Conservation (phyloP, 257 asterid genomes). For the Phtheirospermum japonicum region DNA sequence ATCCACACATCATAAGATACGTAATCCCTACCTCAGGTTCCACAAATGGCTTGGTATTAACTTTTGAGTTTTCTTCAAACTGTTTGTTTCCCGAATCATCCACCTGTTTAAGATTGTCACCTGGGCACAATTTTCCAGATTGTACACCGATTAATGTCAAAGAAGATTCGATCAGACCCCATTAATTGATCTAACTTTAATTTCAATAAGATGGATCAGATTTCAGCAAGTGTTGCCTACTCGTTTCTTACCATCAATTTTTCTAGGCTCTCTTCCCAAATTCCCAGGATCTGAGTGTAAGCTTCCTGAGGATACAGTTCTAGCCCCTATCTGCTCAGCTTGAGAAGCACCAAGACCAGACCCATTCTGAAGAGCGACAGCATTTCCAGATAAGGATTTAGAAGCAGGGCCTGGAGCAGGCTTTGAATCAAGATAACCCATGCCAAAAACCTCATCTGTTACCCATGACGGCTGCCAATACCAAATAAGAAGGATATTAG, state of each 20-base stretch:
- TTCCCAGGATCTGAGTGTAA: slow-evolving; percentile 54
- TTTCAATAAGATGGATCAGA: slow-evolving; percentile 47
- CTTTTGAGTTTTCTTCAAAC: slow-evolving; percentile 62
- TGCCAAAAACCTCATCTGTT: slow-evolving; percentile 97
- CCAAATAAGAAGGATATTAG: slow-evolving; percentile 21
- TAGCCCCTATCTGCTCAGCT: slow-evolving; percentile 55
- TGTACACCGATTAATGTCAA: slow-evolving; percentile 43
- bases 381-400: slow-evolving; percentile 56
- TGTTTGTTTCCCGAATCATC: slow-evolving; percentile 59
- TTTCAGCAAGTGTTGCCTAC: slow-evolving; percentile 42
- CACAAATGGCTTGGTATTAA: slow-evolving; percentile 43
- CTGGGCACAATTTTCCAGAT: slow-evolving; percentile 42
- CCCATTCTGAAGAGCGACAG: slow-evolving; percentile 56
- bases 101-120: slow-evolving; percentile 58
- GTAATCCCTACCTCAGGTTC: slow-evolving; percentile 74
- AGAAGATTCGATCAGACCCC: slow-evolving; percentile 50
- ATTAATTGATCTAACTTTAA: slow-evolving; percentile 40
- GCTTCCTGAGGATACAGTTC: slow-evolving; percentile 48
- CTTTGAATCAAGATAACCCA: slow-evolving; percentile 90
- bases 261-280: slow-evolving; percentile 56
- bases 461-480: slow-evolving; percentile 90
- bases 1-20: background rate
- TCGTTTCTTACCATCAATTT: slow-evolving; percentile 60
- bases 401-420: slow-evolving; percentile 64
- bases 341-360: slow-evolving; percentile 47